These are phyloP conservation scores for Ilyonectria destructans DNA, from an alignment of 2,329 filamentous ascomycete genomes.

Conservation along the genomic window DNA sequence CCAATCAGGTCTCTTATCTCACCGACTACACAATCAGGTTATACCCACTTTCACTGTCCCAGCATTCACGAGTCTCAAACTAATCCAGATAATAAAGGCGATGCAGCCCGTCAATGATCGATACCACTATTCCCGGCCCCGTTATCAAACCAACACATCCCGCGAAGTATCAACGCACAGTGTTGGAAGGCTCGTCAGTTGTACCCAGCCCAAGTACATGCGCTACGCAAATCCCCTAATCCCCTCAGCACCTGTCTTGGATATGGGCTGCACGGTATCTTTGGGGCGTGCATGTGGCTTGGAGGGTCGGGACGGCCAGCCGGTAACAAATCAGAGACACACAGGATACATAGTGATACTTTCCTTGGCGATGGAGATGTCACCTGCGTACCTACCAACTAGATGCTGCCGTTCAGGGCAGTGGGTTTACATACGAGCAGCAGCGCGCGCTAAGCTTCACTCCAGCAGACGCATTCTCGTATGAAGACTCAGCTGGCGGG, in stretches of 20 bases:
- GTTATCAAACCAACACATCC: neutral
- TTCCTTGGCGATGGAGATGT: constrained; percentile 5
- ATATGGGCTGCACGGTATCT: constrained; percentile 20
- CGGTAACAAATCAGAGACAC: constrained; percentile 35
- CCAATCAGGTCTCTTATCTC: constrained; percentile 39
- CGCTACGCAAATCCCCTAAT: constrained; percentile 7
- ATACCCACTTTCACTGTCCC: constrained; percentile 15
- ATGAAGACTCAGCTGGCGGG: neutral
- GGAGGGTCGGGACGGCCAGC: constrained; percentile 29
- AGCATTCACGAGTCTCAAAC: constrained; percentile 5
- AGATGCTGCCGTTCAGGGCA: neutral
- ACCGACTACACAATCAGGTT: constrained; percentile 22
- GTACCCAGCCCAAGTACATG: constrained; percentile 1
- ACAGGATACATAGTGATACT: constrained; percentile 2
- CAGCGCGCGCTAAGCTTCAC: neutral
- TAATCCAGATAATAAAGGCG: neutral
- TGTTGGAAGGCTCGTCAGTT: neutral
- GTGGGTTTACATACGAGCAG: neutral
- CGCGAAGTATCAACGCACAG: neutral
- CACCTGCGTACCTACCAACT: neutral
- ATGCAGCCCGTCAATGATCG: constrained; percentile 1
- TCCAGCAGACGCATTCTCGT: neutral
- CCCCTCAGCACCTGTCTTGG: constrained; percentile 15
- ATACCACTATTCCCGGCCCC: neutral
- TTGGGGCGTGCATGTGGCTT: constrained; percentile 18